Base-by-base conservation (phyloP, 2,329 filamentous ascomycete species). In the Xylariaceae sp. region DNA sequence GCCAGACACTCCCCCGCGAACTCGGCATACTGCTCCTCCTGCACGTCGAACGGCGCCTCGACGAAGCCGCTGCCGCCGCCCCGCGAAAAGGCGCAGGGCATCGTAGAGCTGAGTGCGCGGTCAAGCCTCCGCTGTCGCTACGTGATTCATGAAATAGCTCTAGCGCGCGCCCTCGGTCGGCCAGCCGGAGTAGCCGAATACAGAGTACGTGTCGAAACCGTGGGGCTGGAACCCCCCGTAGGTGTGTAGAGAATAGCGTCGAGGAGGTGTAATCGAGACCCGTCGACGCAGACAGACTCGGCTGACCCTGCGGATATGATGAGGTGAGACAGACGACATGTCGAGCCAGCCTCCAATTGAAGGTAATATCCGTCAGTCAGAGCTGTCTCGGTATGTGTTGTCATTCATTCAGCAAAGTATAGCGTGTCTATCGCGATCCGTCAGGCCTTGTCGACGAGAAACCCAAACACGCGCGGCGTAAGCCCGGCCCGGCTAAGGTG, bases 391-490 rank as follows among this genome's bases (percentile, higher is more conserved):
- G 41, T 2, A 20, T 69, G 60, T 0, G 63, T 54, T n/a, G 54
- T 56, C 14, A 71, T 55, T 56, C 14, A 71, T 49, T 67, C 71
- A 73, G 20, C 66, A 59, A 2, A 58, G 20, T 2, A 71, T 66
- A 2, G 66, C 65, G 2, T n/a, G n/a, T 62, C 53, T 7, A 70
- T 64, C 0, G 71, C 71, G 20, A 72, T 67, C 7, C 57, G 48
- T 2, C 68, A 67, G 2, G 71, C 71, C 29, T 66, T 45, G 19
- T 51, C 57, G 0, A 62, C 58, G 3, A 71, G 72, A 40, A 72
- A 74, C 7, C 69, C 67, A 44, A 72, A 74, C n/a, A 72, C 40
- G 0, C 72, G 7, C 69, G 54, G 20, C 73, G 64, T 4, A 74
- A 52, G 12, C 66, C 59, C 2, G 71, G 71, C 0, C 70, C 71